A percentile compares a stretch with the other conserved stretches of the same genome.
Evolutionary conservation across 495 filamentous ascomycete species (phyloP).

Genomic region (Penicillium turbatum): DNA sequence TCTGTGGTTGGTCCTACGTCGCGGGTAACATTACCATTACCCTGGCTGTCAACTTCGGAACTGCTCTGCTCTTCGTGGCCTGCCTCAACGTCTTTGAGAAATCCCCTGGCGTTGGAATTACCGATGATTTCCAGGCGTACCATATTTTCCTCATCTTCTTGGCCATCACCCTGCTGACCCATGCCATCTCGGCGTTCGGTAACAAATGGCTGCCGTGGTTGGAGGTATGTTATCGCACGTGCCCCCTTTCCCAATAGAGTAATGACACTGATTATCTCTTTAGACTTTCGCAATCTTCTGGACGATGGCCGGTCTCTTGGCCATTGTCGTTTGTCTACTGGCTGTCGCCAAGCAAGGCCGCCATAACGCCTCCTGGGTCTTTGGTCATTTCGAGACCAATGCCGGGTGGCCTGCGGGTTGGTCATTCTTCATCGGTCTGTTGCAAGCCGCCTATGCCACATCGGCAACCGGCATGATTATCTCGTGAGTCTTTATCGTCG

Average conservation of each 20-base stretch:
- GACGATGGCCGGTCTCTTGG: slow-evolving; percentile 52
- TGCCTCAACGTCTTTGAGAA: slow-evolving; percentile 34
- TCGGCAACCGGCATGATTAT: slow-evolving; percentile 49
- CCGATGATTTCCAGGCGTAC: slow-evolving; percentile 20
- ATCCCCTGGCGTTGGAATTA: slow-evolving; percentile 31
- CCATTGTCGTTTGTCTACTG: slow-evolving; percentile 52
- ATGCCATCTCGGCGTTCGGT: slow-evolving; percentile 24
- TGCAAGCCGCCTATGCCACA: slow-evolving; percentile 53
- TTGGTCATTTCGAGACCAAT: slow-evolving; percentile 49
- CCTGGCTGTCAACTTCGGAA: slow-evolving; percentile 36
- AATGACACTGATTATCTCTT: slow-evolving; percentile 39
- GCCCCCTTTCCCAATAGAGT: slow-evolving; percentile 26
- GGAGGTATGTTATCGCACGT: slow-evolving; percentile 36
- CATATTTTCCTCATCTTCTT: slow-evolving; percentile 57
- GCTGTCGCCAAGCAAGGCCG: slow-evolving; percentile 46
- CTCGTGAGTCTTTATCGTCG: slow-evolving; percentile 14
- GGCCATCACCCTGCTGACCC: slow-evolving; percentile 49
- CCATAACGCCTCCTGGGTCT: slow-evolving; percentile 50
- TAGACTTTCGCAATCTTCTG: slow-evolving; percentile 61
- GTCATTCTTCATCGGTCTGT: slow-evolving; percentile 53
- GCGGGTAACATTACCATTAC: slow-evolving; percentile 58
- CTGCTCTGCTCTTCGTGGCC: slow-evolving; percentile 19
- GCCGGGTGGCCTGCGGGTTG: slow-evolving; percentile 55
- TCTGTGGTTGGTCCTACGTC: slow-evolving; percentile 66
- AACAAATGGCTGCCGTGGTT: slow-evolving; percentile 37